Conservation (phyloP, 2,329 filamentous ascomycete genomes). For the Phoma sp. region DNA sequence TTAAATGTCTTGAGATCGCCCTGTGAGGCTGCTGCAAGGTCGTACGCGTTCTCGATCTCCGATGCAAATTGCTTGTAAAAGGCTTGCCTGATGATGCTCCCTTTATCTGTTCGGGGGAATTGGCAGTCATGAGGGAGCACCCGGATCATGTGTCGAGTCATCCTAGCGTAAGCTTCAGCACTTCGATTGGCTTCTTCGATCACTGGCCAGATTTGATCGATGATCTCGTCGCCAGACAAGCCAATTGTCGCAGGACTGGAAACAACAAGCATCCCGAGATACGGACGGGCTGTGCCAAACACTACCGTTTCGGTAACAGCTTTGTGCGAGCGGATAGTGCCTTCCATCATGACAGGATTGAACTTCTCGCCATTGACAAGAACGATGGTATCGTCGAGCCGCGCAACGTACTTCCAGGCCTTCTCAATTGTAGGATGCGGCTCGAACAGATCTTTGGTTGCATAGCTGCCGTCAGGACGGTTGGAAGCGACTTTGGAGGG, state of each 20-base stretch:
- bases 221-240: constrained; percentile 52
- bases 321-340: constrained; percentile 59
- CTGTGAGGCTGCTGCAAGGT: constrained; percentile 14
- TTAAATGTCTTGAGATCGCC: constrained; percentile 27
- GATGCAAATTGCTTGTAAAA: constrained; percentile 58
- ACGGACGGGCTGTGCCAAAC: constrained; percentile 61
- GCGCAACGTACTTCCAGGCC: constrained; percentile 55
- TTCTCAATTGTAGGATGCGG: constrained; percentile 53
- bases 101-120: constrained; percentile 64
- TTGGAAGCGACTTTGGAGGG: constrained; percentile 43
- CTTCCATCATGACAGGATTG: constrained; percentile 59
- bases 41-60: constrained; percentile 57
- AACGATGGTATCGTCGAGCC: constrained; percentile 56
- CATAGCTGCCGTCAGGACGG: constrained; percentile 26
- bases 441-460: constrained; percentile 53
- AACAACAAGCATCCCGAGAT: constrained; percentile 63
- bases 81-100: constrained; percentile 61
- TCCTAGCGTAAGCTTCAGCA: constrained; percentile 60
- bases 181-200: constrained; percentile 59
- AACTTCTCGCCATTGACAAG: constrained; percentile 60
- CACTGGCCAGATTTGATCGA: constrained; percentile 57
- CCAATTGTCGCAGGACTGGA: constrained; percentile 52
- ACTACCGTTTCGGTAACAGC: constrained; percentile 63
- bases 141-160: constrained; percentile 61
- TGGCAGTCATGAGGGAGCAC: constrained; percentile 54